Percentiles rank a stretch among this genome's conserved stretches.
phyloP scores from a whole-genome alignment of 371 early-diverging fungal species.

The Cokeromyces recurvatus region DNA sequence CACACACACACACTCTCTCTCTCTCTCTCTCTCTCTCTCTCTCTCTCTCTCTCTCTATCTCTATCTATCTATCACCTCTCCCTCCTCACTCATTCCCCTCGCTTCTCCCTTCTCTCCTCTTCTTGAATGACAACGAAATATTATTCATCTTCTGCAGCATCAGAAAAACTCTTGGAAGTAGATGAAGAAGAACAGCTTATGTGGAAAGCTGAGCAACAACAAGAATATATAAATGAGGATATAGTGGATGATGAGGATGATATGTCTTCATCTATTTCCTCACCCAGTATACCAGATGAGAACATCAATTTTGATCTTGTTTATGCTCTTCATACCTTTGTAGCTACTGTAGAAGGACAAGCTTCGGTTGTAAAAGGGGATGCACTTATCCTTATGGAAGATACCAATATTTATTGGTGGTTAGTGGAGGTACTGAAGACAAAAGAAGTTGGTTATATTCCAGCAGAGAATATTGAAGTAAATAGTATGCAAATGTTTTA shows the following conservation, averaged over 20 bases:
- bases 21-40: too few relatives aligned
- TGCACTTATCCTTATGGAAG: constrained; percentile 85
- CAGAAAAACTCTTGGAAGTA: constrained; percentile 15
- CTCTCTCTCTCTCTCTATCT: too few relatives aligned
- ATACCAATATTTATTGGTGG: constrained; percentile 98
- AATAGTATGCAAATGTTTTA: background rate
- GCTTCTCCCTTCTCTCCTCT: background rate
- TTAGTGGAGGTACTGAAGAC: constrained; percentile 84
- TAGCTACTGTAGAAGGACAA: constrained; percentile 92
- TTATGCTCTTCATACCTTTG: constrained; percentile 93
- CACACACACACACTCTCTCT: too few relatives aligned
- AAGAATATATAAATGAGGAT: constrained; percentile 37
- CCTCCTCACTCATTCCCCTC: too few relatives aligned
- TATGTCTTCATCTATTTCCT: constrained; percentile 52
- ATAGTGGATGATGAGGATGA: constrained; percentile 30
- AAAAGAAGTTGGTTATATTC: constrained; percentile 91
- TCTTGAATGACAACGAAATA: background rate
- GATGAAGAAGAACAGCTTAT: constrained; percentile 21
- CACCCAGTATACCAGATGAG: constrained; percentile 66
- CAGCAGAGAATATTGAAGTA: constrained; percentile 94
- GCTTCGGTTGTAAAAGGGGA: constrained; percentile 88
- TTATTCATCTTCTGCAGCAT: constrained; percentile 8
- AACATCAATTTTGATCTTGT: constrained; percentile 74
- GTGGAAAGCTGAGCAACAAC: constrained; percentile 15
- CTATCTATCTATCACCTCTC: too few relatives aligned